phyloP scores from a whole-genome alignment of 169 alveolate genomes.

The Plasmodium vivax region DNA sequence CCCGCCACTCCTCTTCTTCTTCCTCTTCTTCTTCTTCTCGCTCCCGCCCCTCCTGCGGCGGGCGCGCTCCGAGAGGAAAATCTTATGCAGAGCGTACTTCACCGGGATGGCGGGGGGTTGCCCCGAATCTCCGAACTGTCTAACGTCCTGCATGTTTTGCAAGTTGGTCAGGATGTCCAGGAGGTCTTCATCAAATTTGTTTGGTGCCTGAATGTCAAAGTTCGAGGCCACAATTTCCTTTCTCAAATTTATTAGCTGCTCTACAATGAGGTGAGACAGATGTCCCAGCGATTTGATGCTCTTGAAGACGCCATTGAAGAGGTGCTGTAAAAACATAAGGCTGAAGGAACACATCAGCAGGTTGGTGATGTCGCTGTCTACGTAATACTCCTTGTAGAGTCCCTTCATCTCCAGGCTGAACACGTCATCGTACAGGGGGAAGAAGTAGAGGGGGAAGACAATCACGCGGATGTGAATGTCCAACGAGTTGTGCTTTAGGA shows the following conservation, averaged over 20 bases:
- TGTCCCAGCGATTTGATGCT: conserved; percentile 51
- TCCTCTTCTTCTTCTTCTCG: neutral
- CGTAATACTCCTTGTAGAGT: conserved; percentile 51
- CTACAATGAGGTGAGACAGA: conserved; percentile 19
- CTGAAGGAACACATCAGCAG: conserved; percentile 37
- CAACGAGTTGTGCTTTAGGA: conserved; percentile 7
- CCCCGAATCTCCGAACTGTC: neutral
- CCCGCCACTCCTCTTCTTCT: neutral
- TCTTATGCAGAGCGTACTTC: conserved; percentile 55
- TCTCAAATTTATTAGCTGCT: conserved; percentile 59
- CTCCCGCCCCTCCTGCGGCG: neutral
- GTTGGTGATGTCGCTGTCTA: conserved; percentile 46
- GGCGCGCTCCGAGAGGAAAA: conserved; percentile 24
- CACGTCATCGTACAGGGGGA: conserved; percentile 65
- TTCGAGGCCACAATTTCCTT: conserved; percentile 56
- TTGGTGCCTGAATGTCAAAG: conserved; percentile 38
- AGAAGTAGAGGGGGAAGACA: conserved; percentile 50
- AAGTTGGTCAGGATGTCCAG: conserved; percentile 7
- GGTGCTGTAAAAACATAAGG: conserved; percentile 46
- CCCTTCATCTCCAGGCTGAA: conserved; percentile 54
- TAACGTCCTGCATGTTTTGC: conserved; percentile 31
- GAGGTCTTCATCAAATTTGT: conserved; percentile 26
- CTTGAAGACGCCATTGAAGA: conserved; percentile 57
- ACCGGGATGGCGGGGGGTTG: conserved; percentile 35
- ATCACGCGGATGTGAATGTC: conserved; percentile 23